Evolutionary conservation across 768 basidiomycete genomes (phyloP), one percentile per base, ranked within the genome.

Genomic region (Boletus tylopilopsis): DNA sequence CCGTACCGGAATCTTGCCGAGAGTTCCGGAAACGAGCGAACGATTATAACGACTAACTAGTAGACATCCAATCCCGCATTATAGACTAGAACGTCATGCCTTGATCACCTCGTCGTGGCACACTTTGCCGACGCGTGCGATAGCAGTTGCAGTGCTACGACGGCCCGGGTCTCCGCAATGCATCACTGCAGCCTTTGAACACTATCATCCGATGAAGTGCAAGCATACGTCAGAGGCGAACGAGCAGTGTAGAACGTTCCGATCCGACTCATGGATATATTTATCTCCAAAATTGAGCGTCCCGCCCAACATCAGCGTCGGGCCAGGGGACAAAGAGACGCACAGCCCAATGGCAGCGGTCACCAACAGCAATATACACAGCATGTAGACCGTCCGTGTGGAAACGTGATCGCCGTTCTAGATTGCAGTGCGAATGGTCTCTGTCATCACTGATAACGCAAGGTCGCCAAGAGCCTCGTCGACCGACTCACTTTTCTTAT

Each of bases 231-330:
- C 27, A n/a, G n/a, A n/a, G n/a, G n/a, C n/a, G n/a, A 82, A 41
- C 84, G 81, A 39, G 76, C 68, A 11, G 86, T 79, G 51, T 87
- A 85, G 8, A 82, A 68, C 2, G 70, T 68, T n/a, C 84, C 83
- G 42, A 82, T 79, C 18, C 73, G 64, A 0, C 83, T 81, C 0
- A 80, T 70, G 73, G 27, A 84, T 66, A 22, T 71, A 29, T 12
- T 29, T 13, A 29, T 29, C 29, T 29, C 12, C 29, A 13, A 29
- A 29, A 29, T 84, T 83, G 15, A 76, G 61, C 0, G 80, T 80
- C 1, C 84, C 85, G 22, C 21, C 22, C 19, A 4, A 22, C 6
- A 45, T 43, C 5, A 43, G 40, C 15, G 11, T 10, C n/a, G 3
- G 13, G 27, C 32, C 21, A n/a, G 25, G 4, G 18, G 3, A 15